Conservation (phyloP, 257 asterid species). For the Coffea eugenioides region DNA sequence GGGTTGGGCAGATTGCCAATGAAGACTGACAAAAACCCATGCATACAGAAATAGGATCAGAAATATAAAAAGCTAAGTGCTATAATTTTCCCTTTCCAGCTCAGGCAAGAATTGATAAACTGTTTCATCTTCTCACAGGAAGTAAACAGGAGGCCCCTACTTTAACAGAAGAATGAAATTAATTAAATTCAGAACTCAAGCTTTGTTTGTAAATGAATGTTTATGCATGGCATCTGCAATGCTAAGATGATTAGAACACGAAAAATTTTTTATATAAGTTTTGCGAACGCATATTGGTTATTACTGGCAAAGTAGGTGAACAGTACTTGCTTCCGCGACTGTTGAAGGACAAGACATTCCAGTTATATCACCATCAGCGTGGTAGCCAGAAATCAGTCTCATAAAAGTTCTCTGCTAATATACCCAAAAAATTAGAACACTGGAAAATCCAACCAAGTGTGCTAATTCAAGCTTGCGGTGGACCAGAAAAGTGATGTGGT, state of each 20-base stretch:
- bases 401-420: background rate
- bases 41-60: background rate
- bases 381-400: background rate
- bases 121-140: background rate
- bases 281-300: background rate
- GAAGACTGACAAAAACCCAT: background rate
- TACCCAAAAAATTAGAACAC: conserved; percentile 1
- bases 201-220: background rate
- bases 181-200: background rate
- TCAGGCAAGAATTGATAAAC: background rate
- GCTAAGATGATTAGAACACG: background rate
- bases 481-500: conserved; percentile 9
- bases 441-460: conserved; percentile 4
- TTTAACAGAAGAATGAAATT: background rate
- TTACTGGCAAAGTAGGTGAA: background rate
- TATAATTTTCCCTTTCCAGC: background rate
- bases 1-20: background rate
- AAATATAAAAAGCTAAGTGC: too few relatives aligned
- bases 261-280: background rate
- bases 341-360: background rate
- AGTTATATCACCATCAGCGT: background rate
- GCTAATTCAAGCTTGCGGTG: background rate
- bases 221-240: background rate
- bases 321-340: background rate
- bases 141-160: background rate